Conservation (phyloP, 345 rosid genomes). For the Gossypium bickii region DNA sequence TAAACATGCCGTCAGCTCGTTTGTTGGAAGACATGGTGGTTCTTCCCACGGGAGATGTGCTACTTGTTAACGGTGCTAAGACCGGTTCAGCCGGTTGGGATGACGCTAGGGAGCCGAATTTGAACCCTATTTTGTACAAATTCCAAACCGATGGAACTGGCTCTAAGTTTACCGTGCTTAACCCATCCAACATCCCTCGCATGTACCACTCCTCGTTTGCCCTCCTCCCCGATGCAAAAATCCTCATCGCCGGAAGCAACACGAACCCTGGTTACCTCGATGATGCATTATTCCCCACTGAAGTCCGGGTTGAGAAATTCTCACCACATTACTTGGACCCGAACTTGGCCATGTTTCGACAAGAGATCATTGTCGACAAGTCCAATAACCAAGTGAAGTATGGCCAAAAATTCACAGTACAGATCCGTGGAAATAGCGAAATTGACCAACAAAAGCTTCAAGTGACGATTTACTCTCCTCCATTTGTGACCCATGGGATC, state of each 20-base stretch:
- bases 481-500: slow-evolving; percentile 66
- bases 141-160: slow-evolving; percentile 18
- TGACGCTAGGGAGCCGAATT: slow-evolving; percentile 59
- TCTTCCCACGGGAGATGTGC: slow-evolving; percentile 68
- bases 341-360: slow-evolving; percentile 23
- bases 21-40: slow-evolving; percentile 66
- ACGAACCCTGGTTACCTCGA: slow-evolving; percentile 54
- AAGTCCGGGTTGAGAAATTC: slow-evolving; percentile 65
- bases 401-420: slow-evolving; percentile 22
- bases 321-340: slow-evolving; percentile 67
- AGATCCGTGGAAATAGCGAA: background rate
- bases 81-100: slow-evolving; percentile 68
- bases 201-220: slow-evolving; percentile 63
- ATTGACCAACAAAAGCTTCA: slow-evolving; percentile 17
- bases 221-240: slow-evolving; percentile 49
- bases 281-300: slow-evolving; percentile 55
- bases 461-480: slow-evolving; percentile 51
- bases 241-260: slow-evolving; percentile 66
- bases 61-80: slow-evolving; percentile 72
- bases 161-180: slow-evolving; percentile 38
- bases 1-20: slow-evolving; percentile 65
- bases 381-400: slow-evolving; percentile 17
- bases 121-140: slow-evolving; percentile 48
- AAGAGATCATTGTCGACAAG: slow-evolving; percentile 20
- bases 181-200: slow-evolving; percentile 43